Evolutionary conservation across 352 stramenopile genomes (phyloP), one percentile per base, ranked within the genome.

Genomic region (Phytopythium litorale): DNA sequence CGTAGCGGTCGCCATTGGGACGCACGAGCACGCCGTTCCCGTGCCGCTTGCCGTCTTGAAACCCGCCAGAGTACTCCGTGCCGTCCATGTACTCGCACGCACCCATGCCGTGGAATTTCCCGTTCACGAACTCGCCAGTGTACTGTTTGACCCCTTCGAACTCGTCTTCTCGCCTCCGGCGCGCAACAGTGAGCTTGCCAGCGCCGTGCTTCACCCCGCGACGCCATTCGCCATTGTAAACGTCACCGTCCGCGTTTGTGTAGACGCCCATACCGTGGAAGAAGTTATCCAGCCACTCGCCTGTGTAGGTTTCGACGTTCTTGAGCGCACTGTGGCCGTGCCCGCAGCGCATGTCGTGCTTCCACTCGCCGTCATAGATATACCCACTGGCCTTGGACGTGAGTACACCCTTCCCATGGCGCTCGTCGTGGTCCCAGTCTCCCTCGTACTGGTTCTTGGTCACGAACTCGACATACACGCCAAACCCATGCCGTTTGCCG

Each of bases 41-140:
- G 42, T 97, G 85, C 19, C 87, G 75, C 63, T 85, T 76, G 42
- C 86, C 87, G 50, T 89, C 71, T 5, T 83, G 63, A 37, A 88
- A 98, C 1, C 62, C 62, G 0, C 96, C 96, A 7, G 87, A 92
- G 63, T 98, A 98, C 35, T 97, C 72, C 54, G 90, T 88, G 25
- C 88, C 91, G 66, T 98, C 88, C 43, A 69, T 60, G 50, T 96
- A 97, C 40, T 89, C 66, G 8, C 89, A 87, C 0, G 81, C 97
- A 7, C 96, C 96, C 2, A 76, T 78, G 23, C 92, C 89, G 46
- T 96, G 70, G 46, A 89, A 89, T 19, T 73, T 75, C 3, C 77
- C 75, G 33, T 75, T 66, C 18, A 56, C 35, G 75, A 84, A 95
- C 64, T 92, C 84, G 9, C 82, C 87, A 35, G 81, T 72, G 56